Evolutionary conservation across 805 yeast genomes (phyloP).

Genomic region (Yamadazyma sp.): DNA sequence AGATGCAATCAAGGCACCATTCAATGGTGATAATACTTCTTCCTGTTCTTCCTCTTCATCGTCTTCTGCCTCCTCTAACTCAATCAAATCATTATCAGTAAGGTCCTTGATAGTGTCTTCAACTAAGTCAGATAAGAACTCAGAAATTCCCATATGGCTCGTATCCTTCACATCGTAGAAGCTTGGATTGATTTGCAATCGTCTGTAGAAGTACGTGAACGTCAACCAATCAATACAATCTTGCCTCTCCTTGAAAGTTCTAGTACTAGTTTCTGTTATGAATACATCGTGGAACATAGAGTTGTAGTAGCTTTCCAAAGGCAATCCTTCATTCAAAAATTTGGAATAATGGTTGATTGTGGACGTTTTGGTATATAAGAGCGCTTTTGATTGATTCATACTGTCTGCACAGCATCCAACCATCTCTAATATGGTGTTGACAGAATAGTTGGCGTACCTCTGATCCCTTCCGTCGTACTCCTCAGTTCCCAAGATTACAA

Average conservation of each 20-base stretch:
- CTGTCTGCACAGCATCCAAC: slow-evolving; percentile 45
- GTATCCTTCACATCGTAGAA: slow-evolving; percentile 77
- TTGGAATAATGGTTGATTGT: slow-evolving; percentile 65
- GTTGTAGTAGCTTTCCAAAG: slow-evolving; percentile 76
- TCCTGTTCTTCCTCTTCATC: slow-evolving; percentile 37
- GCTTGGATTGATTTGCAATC: slow-evolving; percentile 81
- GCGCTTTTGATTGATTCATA: slow-evolving; percentile 33
- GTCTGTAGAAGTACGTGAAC: slow-evolving; percentile 75
- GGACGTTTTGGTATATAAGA: slow-evolving; percentile 53
- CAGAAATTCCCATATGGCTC: slow-evolving; percentile 69
- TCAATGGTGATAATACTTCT: slow-evolving; percentile 53
- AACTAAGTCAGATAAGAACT: slow-evolving; percentile 78
- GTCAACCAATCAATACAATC: slow-evolving; percentile 92
- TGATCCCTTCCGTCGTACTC: slow-evolving; percentile 72
- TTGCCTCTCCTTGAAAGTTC: slow-evolving; percentile 65
- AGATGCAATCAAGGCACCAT: slow-evolving; percentile 73
- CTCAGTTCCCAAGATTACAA: slow-evolving; percentile 70
- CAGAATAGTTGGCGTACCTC: slow-evolving; percentile 64
- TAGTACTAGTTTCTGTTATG: slow-evolving; percentile 68
- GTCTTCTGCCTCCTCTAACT: slow-evolving; percentile 45
- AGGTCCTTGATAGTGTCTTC: slow-evolving; percentile 70
- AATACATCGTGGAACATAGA: slow-evolving; percentile 63
- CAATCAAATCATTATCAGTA: slow-evolving; percentile 58
- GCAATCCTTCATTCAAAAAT: slow-evolving; percentile 72
- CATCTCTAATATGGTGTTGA: slow-evolving; percentile 67